Conservation (phyloP, 2,329 filamentous ascomycete species). For the Phyllosticta citriasiana region DNA sequence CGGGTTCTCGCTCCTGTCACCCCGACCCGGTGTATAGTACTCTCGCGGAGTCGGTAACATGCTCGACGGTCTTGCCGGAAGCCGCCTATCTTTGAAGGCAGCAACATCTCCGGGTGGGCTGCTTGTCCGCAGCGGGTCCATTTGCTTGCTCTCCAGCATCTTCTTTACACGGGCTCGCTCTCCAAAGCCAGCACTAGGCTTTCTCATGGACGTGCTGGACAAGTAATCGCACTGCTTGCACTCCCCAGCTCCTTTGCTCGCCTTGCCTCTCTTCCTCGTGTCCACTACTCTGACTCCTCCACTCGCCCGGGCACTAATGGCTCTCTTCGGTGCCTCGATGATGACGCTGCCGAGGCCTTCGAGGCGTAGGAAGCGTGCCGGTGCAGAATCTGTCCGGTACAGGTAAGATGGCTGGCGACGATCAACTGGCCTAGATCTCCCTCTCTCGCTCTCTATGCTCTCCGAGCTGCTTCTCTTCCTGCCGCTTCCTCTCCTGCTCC, state of each 20-base stretch:
- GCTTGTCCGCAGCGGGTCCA: conserved; percentile 1
- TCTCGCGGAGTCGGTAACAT: conserved; percentile 22
- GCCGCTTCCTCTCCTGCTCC: background rate
- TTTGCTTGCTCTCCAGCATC: conserved; percentile 4
- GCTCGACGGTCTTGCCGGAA: conserved; percentile 19
- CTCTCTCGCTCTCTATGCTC: background rate
- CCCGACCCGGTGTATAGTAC: conserved; percentile 15
- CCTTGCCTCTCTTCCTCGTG: background rate
- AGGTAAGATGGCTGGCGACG: background rate
- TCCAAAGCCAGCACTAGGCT: background rate
- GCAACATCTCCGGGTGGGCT: background rate
- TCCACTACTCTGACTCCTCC: conserved; percentile 6
- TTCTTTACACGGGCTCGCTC: background rate
- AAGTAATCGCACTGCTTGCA: background rate
- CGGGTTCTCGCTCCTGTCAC: background rate
- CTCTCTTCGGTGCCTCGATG: conserved; percentile 3
- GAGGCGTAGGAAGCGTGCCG: background rate
- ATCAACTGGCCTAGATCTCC: background rate
- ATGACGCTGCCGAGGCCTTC: conserved; percentile 4
- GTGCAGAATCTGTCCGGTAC: background rate
- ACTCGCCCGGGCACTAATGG: conserved; percentile 1
- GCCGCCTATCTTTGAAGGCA: conserved; percentile 4
- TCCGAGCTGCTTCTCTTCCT: background rate
- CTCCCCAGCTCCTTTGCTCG: background rate
- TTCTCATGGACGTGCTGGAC: background rate